Evolutionary conservation across 1,284 basidiomycete genomes (phyloP), one percentile per base, ranked within the genome.

Genomic region (Naganishia albida): DNA sequence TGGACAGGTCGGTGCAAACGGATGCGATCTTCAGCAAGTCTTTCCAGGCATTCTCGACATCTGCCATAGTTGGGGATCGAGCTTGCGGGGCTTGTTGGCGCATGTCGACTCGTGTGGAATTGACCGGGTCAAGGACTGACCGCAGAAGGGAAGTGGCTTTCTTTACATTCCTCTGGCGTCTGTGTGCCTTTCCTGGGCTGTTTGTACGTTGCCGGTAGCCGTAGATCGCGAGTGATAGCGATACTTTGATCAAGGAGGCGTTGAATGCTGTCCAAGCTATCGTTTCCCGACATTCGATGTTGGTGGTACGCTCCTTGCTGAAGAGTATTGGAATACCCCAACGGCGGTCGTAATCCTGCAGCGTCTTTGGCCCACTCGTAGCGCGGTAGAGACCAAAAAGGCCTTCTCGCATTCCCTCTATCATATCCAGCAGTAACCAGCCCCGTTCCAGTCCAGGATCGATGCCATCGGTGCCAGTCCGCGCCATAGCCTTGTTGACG

Each of bases 241-340:
- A 53, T 20, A 38, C 28, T n/a, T 39, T 23, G 51, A 53, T 53
- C 13, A 53, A 30, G 28, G 30, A 39, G n/a, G 30, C 51, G 18
- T 38, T 28, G 28, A 53, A 53, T 7, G 28, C 34, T 1, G 34
- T 20, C 51, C 51, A 53, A 7, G n/a, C 51, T 34, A 34, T n/a
- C 2, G 34, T 10, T n/a, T 53, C 34, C 13, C 20, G 18, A 10
- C 8, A 20, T 8, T 53, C 20, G n/a, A 34, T 12, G 16, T 34
- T 38, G 12, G 20, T 20, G 10, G 34, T 53, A 13, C 28, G 2
- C 3, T 34, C 34, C 51, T 18, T n/a, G 28, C 30, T 18, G n/a
- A 18, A 34, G 30, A 51, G 13, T 30, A 4, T 13, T 4, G 23
- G 16, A 7, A 15, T 15, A 43, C n/a, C n/a, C 42, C 42, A 15